Evolutionary conservation across 23 red algal genomes (phyloP).

Genomic region (Pyropia haitanensis): DNA sequence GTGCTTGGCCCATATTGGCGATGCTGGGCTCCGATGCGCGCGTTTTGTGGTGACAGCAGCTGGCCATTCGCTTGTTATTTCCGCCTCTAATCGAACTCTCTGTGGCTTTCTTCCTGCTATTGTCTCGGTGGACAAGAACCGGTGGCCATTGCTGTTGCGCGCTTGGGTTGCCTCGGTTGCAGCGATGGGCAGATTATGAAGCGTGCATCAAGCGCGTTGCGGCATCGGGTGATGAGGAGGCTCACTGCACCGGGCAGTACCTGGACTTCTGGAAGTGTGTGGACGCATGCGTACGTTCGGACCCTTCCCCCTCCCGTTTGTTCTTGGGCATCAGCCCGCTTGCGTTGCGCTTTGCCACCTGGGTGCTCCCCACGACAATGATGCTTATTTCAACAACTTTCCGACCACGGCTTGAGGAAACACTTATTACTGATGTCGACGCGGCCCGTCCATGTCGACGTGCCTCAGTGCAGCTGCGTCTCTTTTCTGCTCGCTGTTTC

Average conservation of each 20-base stretch:
- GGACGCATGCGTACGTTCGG: conserved; percentile 70
- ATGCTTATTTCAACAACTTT: no score
- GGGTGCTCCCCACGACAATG: no score
- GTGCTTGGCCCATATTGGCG: background rate
- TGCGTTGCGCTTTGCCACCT: no score
- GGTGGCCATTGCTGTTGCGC: background rate
- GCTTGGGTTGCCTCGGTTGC: background rate
- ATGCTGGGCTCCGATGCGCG: background rate
- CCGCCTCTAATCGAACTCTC: background rate
- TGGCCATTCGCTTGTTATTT: background rate
- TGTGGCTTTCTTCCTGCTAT: background rate
- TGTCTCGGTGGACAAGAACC: background rate
- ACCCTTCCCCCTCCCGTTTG: background rate
- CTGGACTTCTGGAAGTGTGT: conserved; percentile 96
- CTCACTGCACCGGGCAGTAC: conserved; percentile 97
- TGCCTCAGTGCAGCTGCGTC: no score
- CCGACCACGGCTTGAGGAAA: no score
- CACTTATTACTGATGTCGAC: no score
- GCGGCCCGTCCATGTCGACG: no score
- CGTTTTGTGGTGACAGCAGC: background rate
- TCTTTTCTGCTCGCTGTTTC: no score
- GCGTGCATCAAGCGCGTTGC: conserved; percentile 82
- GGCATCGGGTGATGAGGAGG: conserved; percentile 71
- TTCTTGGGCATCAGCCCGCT: no score
- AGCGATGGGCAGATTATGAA: conserved; percentile 71